Base-by-base conservation (phyloP, 768 basidiomycete genomes). In the Lactarius sanguifluus region DNA sequence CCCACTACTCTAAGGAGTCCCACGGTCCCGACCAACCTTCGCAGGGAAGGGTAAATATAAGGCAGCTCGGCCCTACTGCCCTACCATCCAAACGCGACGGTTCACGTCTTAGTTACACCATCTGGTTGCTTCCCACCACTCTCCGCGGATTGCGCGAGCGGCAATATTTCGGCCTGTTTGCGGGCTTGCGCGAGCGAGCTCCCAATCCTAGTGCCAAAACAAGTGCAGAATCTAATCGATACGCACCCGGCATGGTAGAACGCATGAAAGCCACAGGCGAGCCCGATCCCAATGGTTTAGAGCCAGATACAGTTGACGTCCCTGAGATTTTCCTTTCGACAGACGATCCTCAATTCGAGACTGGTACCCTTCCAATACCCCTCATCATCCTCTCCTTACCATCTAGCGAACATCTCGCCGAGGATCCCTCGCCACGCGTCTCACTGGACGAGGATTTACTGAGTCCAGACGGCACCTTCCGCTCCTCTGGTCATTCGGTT, bases 361-460 rank as follows among this genome's bases (percentile, higher is more conserved):
- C 32, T 25, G 57, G 57, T 32, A 47, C 25, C 20, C 58, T 30
- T 15, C 28, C 50, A 25, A 55, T 64, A 41, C 66, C 66, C 34
- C 57, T 67, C 34, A 64, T 67, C 50, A 59, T 67, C 36, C 62
- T 64, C 40, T 67, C 66, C 13, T 30, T 64, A 32, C 62, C 66
- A 1, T 64, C 66, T 12, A 63, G 18, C 40, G 66, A 63, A 18
- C 32, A 63, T 56, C 41, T 64, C 34, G 18, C 23, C 15, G 57
- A 6, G 13, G 50, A 67, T 1, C 6, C 20, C 8, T 38, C 25
- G 20, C 66, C 15, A 4, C 10, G 52, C 23, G 28, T 30, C 57
- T 34, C 57, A n/a, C 3, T 56, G 34, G 34, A 67, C 7, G 62
- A 67, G 16, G 28, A 59, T 60, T 20, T 67, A 5, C 66, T 67